Conservation (phyloP, 2,329 filamentous ascomycete species). For the Chaetomiaceae sp. region DNA sequence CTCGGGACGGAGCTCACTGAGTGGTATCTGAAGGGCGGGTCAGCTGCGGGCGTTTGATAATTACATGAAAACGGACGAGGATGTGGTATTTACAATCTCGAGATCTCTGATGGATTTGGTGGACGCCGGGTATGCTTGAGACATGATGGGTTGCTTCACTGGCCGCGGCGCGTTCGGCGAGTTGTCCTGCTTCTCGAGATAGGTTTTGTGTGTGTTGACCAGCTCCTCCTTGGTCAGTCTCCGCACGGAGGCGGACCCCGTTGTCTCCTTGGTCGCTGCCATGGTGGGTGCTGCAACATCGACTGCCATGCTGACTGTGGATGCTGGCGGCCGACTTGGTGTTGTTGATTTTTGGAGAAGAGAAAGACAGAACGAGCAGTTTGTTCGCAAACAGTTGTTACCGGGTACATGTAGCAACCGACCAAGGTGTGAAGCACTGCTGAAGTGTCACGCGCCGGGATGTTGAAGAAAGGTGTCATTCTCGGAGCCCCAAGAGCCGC, state of each 20-base stretch:
- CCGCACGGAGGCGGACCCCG: constrained; percentile 12
- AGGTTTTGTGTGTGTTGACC: constrained; percentile 22
- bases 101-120: constrained; percentile 28
- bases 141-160: constrained; percentile 29
- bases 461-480: constrained; percentile 27
- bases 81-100: constrained; percentile 26
- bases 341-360: too few species aligned
- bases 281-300: constrained; percentile 3
- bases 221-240: constrained; percentile 26
- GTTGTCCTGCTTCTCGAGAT: constrained; percentile 26
- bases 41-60: neutral
- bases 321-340: neutral
- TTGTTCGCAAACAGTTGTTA: neutral
- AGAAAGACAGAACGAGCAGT: too few species aligned
- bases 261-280: constrained; percentile 4
- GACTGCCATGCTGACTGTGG: constrained; percentile 2
- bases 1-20: constrained; percentile 30
- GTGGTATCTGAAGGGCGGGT: constrained; percentile 24
- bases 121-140: constrained; percentile 28
- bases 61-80: too few species aligned
- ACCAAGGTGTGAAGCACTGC: neutral
- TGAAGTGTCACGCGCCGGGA: neutral
- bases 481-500: constrained; percentile 28
- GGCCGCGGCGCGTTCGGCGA: constrained; percentile 25
- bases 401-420: neutral